phyloP scores from a whole-genome alignment of 768 basidiomycete species.

The Hericium alpestre region DNA sequence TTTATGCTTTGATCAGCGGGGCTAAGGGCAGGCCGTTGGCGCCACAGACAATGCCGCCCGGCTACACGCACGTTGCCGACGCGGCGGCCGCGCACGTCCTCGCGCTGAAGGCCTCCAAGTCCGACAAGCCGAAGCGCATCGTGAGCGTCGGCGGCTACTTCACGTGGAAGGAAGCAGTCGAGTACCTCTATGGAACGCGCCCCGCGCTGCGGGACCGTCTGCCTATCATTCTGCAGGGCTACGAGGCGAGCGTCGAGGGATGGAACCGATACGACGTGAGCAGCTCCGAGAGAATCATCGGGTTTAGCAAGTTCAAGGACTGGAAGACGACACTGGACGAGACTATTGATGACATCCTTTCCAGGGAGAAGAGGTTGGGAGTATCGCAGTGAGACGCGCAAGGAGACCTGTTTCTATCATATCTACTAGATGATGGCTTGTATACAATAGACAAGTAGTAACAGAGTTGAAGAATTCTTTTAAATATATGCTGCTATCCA shows the following conservation, averaged over 20 bases:
- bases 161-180: conserved; percentile 15
- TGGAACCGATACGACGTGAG: not conserved
- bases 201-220: conserved; percentile 9
- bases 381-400: not conserved
- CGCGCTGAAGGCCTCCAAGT: conserved; percentile 11
- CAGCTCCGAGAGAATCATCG: not conserved
- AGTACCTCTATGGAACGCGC: conserved; percentile 10
- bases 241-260: conserved; percentile 3
- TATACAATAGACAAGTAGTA: no score
- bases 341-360: not conserved
- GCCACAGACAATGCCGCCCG: conserved; percentile 10
- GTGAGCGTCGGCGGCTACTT: conserved; percentile 14
- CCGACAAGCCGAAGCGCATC: conserved; percentile 13
- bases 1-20: conserved; percentile 17
- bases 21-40: conserved; percentile 7
- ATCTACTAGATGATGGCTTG: no score
- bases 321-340: conserved; percentile 1
- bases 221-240: not conserved
- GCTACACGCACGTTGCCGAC: conserved; percentile 18
- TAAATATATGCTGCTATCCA: no score
- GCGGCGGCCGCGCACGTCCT: conserved; percentile 19
- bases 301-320: not conserved
- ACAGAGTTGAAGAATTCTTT: no score
- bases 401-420: no score
- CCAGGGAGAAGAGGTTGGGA: not conserved